Evolutionary conservation across 108 stramenopile genomes (phyloP), one percentile per base, ranked within the genome.

Genomic region (Bacterosira constricta): DNA sequence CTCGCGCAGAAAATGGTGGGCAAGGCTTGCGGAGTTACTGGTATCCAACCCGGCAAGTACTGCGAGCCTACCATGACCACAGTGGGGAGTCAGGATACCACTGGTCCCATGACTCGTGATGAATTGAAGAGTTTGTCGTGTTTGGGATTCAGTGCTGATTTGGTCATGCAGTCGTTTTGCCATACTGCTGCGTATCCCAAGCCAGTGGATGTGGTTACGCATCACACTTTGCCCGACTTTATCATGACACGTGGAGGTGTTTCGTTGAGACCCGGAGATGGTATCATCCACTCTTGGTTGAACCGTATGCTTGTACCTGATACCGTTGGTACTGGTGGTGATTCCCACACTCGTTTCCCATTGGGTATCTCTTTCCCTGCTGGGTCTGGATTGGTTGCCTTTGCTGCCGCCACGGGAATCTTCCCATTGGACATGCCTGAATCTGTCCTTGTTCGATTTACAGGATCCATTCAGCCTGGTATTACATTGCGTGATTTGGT

Each of bases 101-200:
- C 97, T 12, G 97, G 97, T 25, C 97, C 97, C 52, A 97, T 97
- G 97, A 97, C 97, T 13, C 88, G 97, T 47, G 97, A 97, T 75
- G 97, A 97, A 80, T 80, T 97, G 62, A 89, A 91, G 60, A 73
- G 85, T 41, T 84, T 97, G 79, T 93, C 97, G 11, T 97, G 97
- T 77, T 81, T 97, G 65, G 97, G 97, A 72, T 97, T 97, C 77
- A 81, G 80, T 25, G 92, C 97, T 46, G 97, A 97, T 76, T 77
- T 97, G 53, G 97, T 97, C 58, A 97, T 97, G 97, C 97, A 97
- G 73, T 89, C 87, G 39, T 97, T 97, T 76, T 97, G 97, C 83
- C 97, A 97, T 85, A 97, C 97, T 3, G 97, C 97, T 26, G 97
- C 97, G 34, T 97, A 97, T 81, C 97, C 97, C 58, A 97, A 97